phyloP scores from a whole-genome alignment of 2,329 filamentous ascomycete genomes.

The Hypoxylon sp. region DNA sequence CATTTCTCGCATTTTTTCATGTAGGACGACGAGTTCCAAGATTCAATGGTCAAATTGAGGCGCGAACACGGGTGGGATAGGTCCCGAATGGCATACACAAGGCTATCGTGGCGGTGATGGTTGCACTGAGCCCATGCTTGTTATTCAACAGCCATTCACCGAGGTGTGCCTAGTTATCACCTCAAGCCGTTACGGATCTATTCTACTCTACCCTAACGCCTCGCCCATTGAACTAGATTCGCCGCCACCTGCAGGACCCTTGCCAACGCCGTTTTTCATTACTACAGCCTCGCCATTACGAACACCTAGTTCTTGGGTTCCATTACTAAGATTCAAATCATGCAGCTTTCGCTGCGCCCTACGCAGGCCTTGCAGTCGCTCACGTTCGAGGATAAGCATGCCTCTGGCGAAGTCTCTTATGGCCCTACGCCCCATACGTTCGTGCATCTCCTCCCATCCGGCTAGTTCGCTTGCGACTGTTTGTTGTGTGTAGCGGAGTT shows the following conservation, averaged over 20 bases:
- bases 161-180: slow-evolving; percentile 16
- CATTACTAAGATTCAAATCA: slow-evolving; percentile 44
- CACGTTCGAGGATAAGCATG: slow-evolving; percentile 84
- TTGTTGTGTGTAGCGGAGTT: slow-evolving; percentile 92
- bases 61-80: slow-evolving; percentile 16
- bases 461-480: slow-evolving; percentile 92
- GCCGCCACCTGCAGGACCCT: slow-evolving; percentile 37
- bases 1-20: background rate
- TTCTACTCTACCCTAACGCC: slow-evolving; percentile 43
- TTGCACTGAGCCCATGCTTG: slow-evolving; percentile 24
- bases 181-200: slow-evolving; percentile 33
- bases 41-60: slow-evolving; percentile 7
- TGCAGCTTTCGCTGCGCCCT: slow-evolving; percentile 78
- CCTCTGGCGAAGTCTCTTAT: slow-evolving; percentile 81
- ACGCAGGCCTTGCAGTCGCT: slow-evolving; percentile 82
- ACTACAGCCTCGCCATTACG: slow-evolving; percentile 12
- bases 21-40: slow-evolving; percentile 8
- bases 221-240: slow-evolving; percentile 44
- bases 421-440: slow-evolving; percentile 79
- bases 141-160: slow-evolving; percentile 23
- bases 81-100: slow-evolving; percentile 12
- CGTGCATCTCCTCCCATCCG: slow-evolving; percentile 92
- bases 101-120: slow-evolving; percentile 23
- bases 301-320: slow-evolving; percentile 23
- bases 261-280: slow-evolving; percentile 34